Evolutionary conservation across 192 early-diverging fungal species (phyloP), one percentile per base, ranked within the genome.

Genomic region (Anaeromyces robustus): DNA sequence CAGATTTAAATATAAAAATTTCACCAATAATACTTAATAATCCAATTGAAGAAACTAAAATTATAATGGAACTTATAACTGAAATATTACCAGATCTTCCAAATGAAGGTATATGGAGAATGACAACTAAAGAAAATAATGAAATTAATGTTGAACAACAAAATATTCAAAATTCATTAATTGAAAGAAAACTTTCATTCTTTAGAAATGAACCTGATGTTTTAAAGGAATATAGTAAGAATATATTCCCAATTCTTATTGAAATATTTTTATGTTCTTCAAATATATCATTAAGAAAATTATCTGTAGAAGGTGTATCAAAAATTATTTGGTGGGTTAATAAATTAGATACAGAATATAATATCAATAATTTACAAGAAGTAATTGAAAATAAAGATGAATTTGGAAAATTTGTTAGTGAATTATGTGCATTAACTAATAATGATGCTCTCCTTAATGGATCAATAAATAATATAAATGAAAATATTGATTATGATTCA

Each of bases 261-360:
- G 89, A 93, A 77, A 88, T 95, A 1, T 94, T 94, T 81, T 82
- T 87, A 2, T 88, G 90, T 0, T 93, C 92, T 0, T 90, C 93
- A 22, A 91, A 94, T 78, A 78, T 87, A 6, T 83, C 83, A 29
- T 85, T 92, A 12, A 90, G 94, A 14, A 91, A 83, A 18, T 79
- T 83, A 30, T 78, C 81, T 29, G 85, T 90, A 32, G 87, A 94
- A 82, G 85, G 89, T 26, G 85, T 92, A 7, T 87, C 92, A 22
- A 88, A 89, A 79, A 79, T 82, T 4, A 79, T 88, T 78, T 92
- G 80, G 88, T 88, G 12, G 77, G 52, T 68, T 9, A 82, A 85
- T 5, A 83, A 83, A 5, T 83, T 95, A 16, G 83, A 82, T 18
- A 78, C 80, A 12, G 85, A 87, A 0, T 86, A 95, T 29, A 83